phyloP scores from a whole-genome alignment of 257 asterid genomes.

The Ehretia macrophylla region DNA sequence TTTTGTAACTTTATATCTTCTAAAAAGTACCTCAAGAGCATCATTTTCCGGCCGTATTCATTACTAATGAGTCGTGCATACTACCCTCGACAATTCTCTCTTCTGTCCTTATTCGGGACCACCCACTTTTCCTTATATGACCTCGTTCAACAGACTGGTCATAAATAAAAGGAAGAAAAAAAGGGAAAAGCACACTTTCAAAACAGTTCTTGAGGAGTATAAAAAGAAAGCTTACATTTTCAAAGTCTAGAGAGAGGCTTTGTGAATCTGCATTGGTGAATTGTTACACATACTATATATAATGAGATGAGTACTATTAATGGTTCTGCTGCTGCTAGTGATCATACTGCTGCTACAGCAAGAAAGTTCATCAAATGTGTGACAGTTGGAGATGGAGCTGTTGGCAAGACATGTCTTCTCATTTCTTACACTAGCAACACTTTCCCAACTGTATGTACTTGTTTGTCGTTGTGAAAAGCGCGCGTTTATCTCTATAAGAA shows the following conservation, averaged over 20 bases:
- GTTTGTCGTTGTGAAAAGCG: neutral
- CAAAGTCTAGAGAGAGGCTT: too few species aligned
- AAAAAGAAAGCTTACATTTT: too few species aligned
- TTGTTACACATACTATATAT: neutral
- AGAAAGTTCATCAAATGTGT: constrained; percentile 40
- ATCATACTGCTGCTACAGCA: constrained; percentile 8
- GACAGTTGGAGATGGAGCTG: constrained; percentile 45
- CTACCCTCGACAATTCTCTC: too few species aligned
- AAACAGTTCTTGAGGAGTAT: too few species aligned
- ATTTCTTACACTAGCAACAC: constrained; percentile 42
- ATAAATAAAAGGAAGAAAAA: too few species aligned
- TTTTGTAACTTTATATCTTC: too few species aligned
- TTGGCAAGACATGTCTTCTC: constrained; percentile 41
- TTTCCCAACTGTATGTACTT: constrained; percentile 27
- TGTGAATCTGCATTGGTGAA: neutral
- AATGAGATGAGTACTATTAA: constrained; percentile 13
- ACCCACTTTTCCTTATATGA: too few species aligned
- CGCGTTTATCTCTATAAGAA: neutral
- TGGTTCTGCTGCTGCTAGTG: constrained; percentile 12
- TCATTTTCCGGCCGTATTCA: too few species aligned
- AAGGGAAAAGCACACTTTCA: neutral
- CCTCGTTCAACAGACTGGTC: too few species aligned
- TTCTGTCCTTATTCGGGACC: too few species aligned
- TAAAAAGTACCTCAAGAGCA: too few species aligned
- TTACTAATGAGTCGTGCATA: too few species aligned